phyloP scores from a whole-genome alignment of 2,329 filamentous ascomycete species.

The Penicillium frequentans region DNA sequence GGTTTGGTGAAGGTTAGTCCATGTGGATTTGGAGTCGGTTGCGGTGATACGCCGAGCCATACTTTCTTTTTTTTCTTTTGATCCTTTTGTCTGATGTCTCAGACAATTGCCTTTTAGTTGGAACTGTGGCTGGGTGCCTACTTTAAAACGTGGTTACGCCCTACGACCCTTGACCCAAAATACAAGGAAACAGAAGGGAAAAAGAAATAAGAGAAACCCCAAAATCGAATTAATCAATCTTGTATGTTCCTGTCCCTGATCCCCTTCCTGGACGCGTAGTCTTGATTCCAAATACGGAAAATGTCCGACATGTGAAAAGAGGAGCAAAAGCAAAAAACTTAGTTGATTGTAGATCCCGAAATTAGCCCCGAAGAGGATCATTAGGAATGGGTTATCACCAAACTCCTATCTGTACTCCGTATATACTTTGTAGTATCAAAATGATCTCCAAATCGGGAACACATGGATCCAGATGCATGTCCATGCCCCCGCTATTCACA shows the following conservation, averaged over 20 bases:
- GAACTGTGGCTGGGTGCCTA: not conserved
- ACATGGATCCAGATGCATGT: not conserved
- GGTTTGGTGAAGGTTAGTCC: not conserved
- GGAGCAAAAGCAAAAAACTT: not conserved
- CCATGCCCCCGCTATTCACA: not conserved
- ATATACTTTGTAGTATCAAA: not conserved
- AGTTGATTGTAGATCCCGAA: not conserved
- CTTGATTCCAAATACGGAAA: not conserved
- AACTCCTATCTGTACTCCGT: not conserved
- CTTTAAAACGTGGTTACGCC: not conserved
- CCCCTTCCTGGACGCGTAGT: not conserved
- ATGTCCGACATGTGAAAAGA: not conserved
- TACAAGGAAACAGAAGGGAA: not conserved
- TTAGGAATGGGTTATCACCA: not conserved
- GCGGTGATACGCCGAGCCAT: conserved; percentile 13
- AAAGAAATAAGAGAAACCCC: not conserved
- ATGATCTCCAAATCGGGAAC: not conserved
- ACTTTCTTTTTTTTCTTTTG: not conserved
- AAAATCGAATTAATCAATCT: not conserved
- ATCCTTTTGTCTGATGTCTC: not conserved
- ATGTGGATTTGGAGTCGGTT: not conserved
- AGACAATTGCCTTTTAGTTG: not conserved
- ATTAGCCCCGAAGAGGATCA: not conserved
- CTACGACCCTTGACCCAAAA: not conserved
- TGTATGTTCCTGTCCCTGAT: not conserved